phyloP scores from a whole-genome alignment of 495 filamentous ascomycete genomes.

The Terfezia claveryi region DNA sequence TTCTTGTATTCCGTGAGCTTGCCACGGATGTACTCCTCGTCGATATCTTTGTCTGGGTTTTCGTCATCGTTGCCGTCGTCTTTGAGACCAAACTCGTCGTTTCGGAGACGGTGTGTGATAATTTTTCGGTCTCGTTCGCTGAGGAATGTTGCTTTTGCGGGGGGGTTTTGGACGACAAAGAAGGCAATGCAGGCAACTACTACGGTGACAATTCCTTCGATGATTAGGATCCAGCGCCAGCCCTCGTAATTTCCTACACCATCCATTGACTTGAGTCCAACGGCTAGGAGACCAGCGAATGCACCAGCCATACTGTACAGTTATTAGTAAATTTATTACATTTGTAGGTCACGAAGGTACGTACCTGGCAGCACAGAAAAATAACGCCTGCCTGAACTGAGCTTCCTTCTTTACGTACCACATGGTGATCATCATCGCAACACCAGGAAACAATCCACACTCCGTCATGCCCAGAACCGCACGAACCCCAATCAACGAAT shows the following conservation, averaged over 20 bases:
- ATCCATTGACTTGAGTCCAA: conserved; percentile 39
- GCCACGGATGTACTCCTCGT: conserved; percentile 3
- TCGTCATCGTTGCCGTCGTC: conserved; percentile 1
- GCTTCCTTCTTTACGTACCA: conserved; percentile 47
- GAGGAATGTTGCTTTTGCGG: conserved; percentile 30
- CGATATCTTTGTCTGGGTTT: conserved; percentile 1
- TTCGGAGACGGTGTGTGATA: conserved; percentile 24
- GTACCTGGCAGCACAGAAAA: conserved; percentile 16
- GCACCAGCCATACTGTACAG: conserved; percentile 34
- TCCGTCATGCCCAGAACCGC: conserved; percentile 46
- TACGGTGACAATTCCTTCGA: conserved; percentile 35
- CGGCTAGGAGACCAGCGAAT: conserved; percentile 46
- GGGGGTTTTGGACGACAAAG: conserved; percentile 36
- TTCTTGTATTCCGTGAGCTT: not conserved
- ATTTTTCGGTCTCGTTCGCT: conserved; percentile 25
- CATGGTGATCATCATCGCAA: conserved; percentile 52
- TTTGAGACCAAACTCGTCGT: conserved; percentile 20
- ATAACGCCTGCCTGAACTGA: conserved; percentile 36
- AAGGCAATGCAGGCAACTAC: conserved; percentile 25
- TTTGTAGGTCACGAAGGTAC: conserved; percentile 18
- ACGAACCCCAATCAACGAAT: conserved; percentile 37
- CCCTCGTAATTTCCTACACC: conserved; percentile 40
- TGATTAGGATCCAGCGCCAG: conserved; percentile 58
- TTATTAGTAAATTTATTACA: conserved; percentile 21
- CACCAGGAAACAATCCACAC: conserved; percentile 45